Percentiles rank a stretch among this genome's conserved stretches.
Evolutionary conservation across 2,329 filamentous ascomycete genomes (phyloP).

Genomic region (Chaetomium olivaceum): DNA sequence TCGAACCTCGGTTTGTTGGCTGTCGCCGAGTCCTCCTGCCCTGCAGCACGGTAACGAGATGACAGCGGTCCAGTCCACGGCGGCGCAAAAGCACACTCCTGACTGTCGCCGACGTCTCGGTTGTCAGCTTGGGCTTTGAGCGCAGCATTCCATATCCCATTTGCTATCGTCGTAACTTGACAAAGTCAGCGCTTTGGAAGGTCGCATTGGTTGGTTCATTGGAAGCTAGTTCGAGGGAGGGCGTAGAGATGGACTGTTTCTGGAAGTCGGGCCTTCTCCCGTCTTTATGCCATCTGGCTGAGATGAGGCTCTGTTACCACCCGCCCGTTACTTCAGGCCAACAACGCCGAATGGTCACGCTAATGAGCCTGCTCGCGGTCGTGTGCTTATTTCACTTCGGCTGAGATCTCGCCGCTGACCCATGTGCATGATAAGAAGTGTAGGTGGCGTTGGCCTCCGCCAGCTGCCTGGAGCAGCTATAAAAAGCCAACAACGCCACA

Average conservation of each 20-base stretch:
- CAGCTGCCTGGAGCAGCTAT: background rate
- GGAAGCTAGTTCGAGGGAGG: background rate
- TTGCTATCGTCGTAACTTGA: background rate
- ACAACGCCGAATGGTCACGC: background rate
- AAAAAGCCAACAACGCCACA: background rate
- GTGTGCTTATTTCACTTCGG: background rate
- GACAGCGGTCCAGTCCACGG: background rate
- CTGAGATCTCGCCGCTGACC: background rate
- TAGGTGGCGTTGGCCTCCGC: background rate
- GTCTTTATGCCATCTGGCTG: background rate
- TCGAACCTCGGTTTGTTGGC: background rate
- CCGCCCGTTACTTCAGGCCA: background rate
- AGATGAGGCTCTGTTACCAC: background rate
- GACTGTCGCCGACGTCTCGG: background rate
- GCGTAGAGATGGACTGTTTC: background rate
- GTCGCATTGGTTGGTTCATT: background rate
- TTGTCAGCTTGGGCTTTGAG: background rate
- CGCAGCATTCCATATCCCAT: background rate
- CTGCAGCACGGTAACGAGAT: background rate
- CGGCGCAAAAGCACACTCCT: background rate
- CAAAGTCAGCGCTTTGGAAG: background rate
- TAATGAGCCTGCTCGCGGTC: background rate
- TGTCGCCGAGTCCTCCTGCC: background rate
- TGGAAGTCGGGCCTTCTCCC: background rate
- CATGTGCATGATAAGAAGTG: background rate